Evolutionary conservation across 495 filamentous ascomycete genomes (phyloP), one percentile per base, ranked within the genome.

Genomic region (Cetradonia linearis): DNA sequence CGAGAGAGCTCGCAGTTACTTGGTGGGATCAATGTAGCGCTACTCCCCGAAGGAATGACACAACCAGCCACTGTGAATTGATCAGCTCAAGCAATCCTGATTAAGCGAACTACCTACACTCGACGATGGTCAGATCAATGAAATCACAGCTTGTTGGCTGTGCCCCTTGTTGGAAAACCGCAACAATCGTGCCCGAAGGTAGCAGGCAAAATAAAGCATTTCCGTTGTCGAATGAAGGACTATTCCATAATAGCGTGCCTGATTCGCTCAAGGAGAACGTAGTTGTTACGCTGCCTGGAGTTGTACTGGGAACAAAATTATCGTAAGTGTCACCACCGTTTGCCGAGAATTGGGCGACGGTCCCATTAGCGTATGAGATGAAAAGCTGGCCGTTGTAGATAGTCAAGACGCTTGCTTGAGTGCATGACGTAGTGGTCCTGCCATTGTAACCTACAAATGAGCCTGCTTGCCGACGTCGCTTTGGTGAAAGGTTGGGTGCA

Each of bases 171-270:
- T 61, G 50, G 20, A 61, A 61, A 13, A 47, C 37, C 18, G 52
- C 59, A 56, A 61, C 50, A 30, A 61, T 23, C 16, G 34, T 38
- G 50, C 59, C 50, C 18, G 59, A 61, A 8, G 59, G 47, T 16
- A 61, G 53, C 30, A 61, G 14, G 52, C 50, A 61, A n/a, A 61
- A 61, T 5, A 61, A 50, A 28, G 59, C 59, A 56, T 56, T 56
- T 37, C 59, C 50, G 34, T 61, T 61, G 20, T 31, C 56, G 37
- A 61, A 61, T 0, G 30, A 16, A 30, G 50, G 30, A 30, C 44
- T 61, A 13, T 50, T 56, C 59, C 59, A 61, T 31, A 61, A 20
- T 5, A 61, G 52, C 25, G 50, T 55, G 9, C 59, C 59, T 6
- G 50, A 44, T 33, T 49, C 27, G 46, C 53, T 56, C 23, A 61